A percentile compares a stretch with the other conserved stretches of the same genome.
Conservation (phyloP, 257 asterid species). For the Schizonepeta tenuifolia region DNA sequence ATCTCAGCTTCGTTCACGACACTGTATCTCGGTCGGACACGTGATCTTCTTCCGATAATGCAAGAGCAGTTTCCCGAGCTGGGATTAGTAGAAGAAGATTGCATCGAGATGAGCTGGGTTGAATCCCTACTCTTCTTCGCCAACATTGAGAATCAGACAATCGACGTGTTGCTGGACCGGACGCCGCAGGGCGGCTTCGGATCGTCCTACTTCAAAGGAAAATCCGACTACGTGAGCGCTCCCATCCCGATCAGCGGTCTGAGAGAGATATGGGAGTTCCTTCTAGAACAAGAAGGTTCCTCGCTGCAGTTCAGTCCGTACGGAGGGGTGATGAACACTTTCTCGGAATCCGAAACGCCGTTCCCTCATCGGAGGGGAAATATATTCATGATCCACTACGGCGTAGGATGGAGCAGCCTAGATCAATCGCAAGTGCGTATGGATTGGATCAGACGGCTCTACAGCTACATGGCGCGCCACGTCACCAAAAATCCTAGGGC, state of each 20-base stretch:
- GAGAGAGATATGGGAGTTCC: constrained; percentile 42
- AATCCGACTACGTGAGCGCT: constrained; percentile 44
- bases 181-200: background rate
- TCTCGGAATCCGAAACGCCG: constrained; percentile 43
- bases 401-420: background rate
- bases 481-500: constrained; percentile 37
- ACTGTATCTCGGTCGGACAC: constrained; percentile 26
- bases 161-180: constrained; percentile 28
- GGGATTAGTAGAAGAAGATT: constrained; percentile 30
- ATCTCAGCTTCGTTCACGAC: constrained; percentile 8
- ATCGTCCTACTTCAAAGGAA: constrained; percentile 33
- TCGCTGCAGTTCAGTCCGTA: constrained; percentile 42
- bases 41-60: constrained; percentile 25
- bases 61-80: constrained; percentile 35
- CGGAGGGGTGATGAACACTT: constrained; percentile 37
- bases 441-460: constrained; percentile 35
- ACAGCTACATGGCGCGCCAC: constrained; percentile 38
- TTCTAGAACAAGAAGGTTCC: constrained; percentile 18
- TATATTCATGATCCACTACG: constrained; percentile 42
- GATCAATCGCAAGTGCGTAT: constrained; percentile 18
- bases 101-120: constrained; percentile 38
- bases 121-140: constrained; percentile 26
- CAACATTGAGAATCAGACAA: background rate
- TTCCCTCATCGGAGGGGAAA: constrained; percentile 46
- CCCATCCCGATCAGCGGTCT: constrained; percentile 43